Base-by-base conservation (phyloP, 164 flowering plant genomes). In the Vitis rotundifolia region DNA sequence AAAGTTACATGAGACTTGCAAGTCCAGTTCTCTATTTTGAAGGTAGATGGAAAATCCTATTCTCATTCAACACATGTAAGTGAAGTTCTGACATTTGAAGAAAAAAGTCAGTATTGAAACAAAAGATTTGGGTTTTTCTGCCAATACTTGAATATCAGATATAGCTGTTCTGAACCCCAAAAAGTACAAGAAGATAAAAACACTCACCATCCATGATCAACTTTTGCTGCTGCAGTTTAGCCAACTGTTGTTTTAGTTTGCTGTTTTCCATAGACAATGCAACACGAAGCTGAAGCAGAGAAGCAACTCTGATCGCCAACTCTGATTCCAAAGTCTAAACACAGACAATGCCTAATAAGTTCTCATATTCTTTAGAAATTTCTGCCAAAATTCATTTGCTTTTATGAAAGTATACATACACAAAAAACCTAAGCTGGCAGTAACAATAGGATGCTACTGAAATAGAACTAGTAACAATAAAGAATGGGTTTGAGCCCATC, bases 221-320 rank as follows among this genome's bases (percentile, higher is more conserved):
- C 59, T 82, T 88, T 68, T 81, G 71, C 50, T 76, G 72, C 75
- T 74, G 80, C 63, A 85, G 56, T 71, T 75, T 72, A 15, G 79
- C 70, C 58, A 81, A 31, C 71, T 81, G 80, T 71, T 87, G 82
- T 84, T 89, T 84, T 59, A 89, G 56, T 44, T 78, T 71, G 72
- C 70, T 74, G 70, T 87, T 87, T 63, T 89, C 91, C 68, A 84
- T 4, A 3, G 89, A 79, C 72, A 89, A 74, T 64, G 81, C 62
- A 73, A 63, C 79, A 26, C 78, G 84, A 44, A 84, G 82, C 80
- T 83, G 85, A 76, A 76, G 70, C 56, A 85, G 60, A 67, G 87
- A 72, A 63, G 78, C 75, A 69, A 84, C 85, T 63, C 76, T 80
- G 28, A 73, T 75, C 52, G 83, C 68, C 72, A 89, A 73, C 28